Evolutionary conservation across 305 asterid species (phyloP).

Genomic region (Fraxinus paxiana): DNA sequence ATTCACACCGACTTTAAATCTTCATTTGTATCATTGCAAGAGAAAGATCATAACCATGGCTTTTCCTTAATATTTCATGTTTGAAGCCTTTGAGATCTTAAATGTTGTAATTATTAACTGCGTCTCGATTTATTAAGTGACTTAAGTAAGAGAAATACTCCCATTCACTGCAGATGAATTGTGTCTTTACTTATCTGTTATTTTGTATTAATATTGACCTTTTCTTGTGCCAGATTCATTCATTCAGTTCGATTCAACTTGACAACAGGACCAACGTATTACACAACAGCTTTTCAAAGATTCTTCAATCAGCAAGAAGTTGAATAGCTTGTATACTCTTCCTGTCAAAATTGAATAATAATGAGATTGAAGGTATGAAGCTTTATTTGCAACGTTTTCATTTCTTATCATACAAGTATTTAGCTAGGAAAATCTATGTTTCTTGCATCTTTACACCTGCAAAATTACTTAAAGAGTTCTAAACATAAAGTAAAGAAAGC

Average conservation of each 20-base stretch:
- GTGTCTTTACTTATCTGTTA: not conserved
- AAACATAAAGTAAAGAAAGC: not conserved
- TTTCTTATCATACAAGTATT: no score
- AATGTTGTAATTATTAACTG: not conserved
- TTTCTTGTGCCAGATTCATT: not conserved
- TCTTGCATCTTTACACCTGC: not conserved
- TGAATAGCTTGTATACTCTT: slow-evolving; percentile 23
- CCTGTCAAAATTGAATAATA: slow-evolving; percentile 19
- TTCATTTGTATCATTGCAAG: not conserved
- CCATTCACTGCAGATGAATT: not conserved
- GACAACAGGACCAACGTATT: slow-evolving; percentile 26
- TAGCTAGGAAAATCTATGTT: no score
- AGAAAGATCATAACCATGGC: not conserved
- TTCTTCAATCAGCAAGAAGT: slow-evolving; percentile 15
- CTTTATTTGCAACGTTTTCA: no score
- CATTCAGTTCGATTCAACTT: not conserved
- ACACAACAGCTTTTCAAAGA: slow-evolving; percentile 15
- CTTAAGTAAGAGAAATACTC: not conserved
- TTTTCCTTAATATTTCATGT: not conserved
- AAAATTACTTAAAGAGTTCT: no score
- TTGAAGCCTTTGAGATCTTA: not conserved
- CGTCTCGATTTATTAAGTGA: not conserved
- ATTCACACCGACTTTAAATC: not conserved
- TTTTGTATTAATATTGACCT: not conserved
- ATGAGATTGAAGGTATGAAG: slow-evolving; percentile 45